Conservation (phyloP, 2,329 filamentous ascomycete genomes). For the Talaromyces verruculosus region DNA sequence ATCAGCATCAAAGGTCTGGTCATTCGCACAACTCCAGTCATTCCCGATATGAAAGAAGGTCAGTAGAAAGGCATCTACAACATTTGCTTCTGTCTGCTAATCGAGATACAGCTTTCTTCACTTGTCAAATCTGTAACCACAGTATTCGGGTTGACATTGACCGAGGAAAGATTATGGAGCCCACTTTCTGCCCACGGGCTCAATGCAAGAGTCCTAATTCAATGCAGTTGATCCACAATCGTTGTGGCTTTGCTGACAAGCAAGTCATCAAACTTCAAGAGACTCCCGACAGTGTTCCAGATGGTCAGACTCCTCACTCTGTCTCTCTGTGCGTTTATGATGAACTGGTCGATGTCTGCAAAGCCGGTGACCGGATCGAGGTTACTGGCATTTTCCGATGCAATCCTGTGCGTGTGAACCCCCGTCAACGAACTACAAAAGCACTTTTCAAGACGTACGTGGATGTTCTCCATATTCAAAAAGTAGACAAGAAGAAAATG, state of each 20-base stretch:
- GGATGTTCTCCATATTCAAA: slow-evolving; percentile 92
- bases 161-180: slow-evolving; percentile 92
- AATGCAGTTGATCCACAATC: slow-evolving; percentile 97
- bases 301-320: slow-evolving; percentile 95
- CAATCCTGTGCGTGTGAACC: slow-evolving; percentile 90
- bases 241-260: slow-evolving; percentile 92
- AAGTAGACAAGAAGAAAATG: slow-evolving; percentile 92
- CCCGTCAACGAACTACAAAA: slow-evolving; percentile 87
- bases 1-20: slow-evolving; percentile 94
- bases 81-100: slow-evolving; percentile 10
- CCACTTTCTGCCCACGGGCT: slow-evolving; percentile 80
- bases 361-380: slow-evolving; percentile 92
- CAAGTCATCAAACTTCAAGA: slow-evolving; percentile 99
- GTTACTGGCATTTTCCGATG: slow-evolving; percentile 97
- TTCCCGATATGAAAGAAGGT: slow-evolving; percentile 95
- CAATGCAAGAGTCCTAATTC: slow-evolving; percentile 85
- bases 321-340: slow-evolving; percentile 96
- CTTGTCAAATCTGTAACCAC: slow-evolving; percentile 89
- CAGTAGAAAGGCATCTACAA: slow-evolving; percentile 23
- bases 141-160: slow-evolving; percentile 89
- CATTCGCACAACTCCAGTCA: slow-evolving; percentile 91
- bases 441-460: slow-evolving; percentile 98
- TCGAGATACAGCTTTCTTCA: slow-evolving; percentile 74
- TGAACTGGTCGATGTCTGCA: slow-evolving; percentile 95
- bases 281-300: slow-evolving; percentile 89